Percentiles rank a stretch among this genome's conserved stretches.
phyloP scores from a whole-genome alignment of 495 filamentous ascomycete genomes.

The Apodospora peruviana region DNA sequence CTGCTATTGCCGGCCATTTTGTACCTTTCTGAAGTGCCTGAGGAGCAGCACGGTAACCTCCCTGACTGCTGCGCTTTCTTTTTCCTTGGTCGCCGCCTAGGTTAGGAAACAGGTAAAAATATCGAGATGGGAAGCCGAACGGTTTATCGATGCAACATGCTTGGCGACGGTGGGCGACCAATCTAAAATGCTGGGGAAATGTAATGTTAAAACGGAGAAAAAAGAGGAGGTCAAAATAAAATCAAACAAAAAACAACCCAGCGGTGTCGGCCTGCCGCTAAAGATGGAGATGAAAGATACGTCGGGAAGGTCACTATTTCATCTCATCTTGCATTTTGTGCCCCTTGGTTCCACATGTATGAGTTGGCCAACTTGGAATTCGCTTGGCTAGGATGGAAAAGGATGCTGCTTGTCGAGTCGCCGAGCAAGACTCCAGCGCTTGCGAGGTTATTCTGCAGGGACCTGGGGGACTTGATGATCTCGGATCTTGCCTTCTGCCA shows the following conservation, averaged over 20 bases:
- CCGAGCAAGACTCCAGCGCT: neutral
- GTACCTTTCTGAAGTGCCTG: too few species aligned
- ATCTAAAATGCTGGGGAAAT: neutral
- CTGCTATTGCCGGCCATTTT: neutral
- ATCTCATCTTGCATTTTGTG: neutral
- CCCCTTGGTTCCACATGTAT: conserved; percentile 1
- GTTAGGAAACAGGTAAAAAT: too few species aligned
- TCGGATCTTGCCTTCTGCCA: neutral
- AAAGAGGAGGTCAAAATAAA: neutral
- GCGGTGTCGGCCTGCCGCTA: neutral
- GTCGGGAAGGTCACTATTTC: neutral
- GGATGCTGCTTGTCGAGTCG: too few species aligned
- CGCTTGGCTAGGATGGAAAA: neutral
- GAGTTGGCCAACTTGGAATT: conserved; percentile 1
- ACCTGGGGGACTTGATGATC: neutral
- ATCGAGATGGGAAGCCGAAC: neutral
- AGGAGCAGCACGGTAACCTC: too few species aligned
- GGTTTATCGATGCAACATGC: neutral
- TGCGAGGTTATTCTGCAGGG: neutral
- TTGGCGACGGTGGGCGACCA: neutral
- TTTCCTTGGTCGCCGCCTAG: too few species aligned
- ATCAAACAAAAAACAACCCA: too few species aligned
- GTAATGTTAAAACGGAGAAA: neutral
- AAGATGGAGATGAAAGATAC: neutral
- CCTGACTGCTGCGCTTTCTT: too few species aligned